phyloP scores from a whole-genome alignment of 139 green algal genomes.

The Chlamydomonas applanata region DNA sequence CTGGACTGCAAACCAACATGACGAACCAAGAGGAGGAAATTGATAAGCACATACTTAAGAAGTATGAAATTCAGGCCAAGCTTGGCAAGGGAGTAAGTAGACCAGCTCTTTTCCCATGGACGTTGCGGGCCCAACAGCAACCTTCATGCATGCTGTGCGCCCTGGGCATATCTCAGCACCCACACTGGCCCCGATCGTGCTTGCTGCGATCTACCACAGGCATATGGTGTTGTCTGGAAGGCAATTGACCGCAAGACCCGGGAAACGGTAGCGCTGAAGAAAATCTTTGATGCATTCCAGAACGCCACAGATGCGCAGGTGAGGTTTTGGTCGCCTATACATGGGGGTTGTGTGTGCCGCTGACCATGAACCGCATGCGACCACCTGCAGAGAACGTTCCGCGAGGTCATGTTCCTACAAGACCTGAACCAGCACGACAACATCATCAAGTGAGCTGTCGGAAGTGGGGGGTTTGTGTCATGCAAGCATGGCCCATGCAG shows the following conservation, averaged over 20 bases:
- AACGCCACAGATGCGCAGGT: conserved; percentile 97
- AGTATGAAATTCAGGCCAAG: conserved; percentile 93
- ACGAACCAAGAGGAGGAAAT: conserved; percentile 78
- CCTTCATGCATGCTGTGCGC: neutral
- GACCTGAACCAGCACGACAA: conserved; percentile 92
- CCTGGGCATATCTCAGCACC: neutral
- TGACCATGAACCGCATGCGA: neutral
- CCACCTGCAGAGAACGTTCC: conserved; percentile 86
- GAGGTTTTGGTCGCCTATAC: neutral
- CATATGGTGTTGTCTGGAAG: conserved; percentile 98
- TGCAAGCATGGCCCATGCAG: neutral
- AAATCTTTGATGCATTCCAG: conserved; percentile 99
- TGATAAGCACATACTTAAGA: conserved; percentile 89
- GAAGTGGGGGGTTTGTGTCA: neutral
- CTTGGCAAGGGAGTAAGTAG: conserved; percentile 86
- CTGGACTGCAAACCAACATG: neutral
- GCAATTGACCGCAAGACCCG: conserved; percentile 87
- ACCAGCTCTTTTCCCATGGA: neutral
- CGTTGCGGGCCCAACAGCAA: neutral
- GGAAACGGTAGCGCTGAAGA: conserved; percentile 90
- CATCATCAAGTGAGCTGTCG: conserved; percentile 78
- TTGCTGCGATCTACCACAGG: conserved; percentile 54
- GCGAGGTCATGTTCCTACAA: conserved; percentile 98
- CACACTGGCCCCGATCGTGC: neutral
- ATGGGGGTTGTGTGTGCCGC: conserved; percentile 2